phyloP scores from a whole-genome alignment of 2,329 filamentous ascomycete species.

The Scortechinia acanthostroma region DNA sequence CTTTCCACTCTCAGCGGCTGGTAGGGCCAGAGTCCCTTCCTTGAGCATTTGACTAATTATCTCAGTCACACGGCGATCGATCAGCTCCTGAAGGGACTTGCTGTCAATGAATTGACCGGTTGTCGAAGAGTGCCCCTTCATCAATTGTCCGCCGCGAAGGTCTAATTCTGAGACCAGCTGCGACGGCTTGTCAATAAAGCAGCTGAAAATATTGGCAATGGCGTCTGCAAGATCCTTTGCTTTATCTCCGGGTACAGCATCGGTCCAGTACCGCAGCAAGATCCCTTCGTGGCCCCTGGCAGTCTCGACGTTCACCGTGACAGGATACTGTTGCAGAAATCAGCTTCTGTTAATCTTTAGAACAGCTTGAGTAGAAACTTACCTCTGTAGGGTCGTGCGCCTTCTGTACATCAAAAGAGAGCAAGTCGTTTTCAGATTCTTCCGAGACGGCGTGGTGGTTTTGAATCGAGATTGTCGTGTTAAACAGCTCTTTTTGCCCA shows the following conservation, averaged over 20 bases:
- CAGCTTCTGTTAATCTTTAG: no score
- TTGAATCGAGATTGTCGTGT: slow-evolving; percentile 28
- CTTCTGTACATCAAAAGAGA: slow-evolving; percentile 17
- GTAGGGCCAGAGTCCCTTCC: background rate
- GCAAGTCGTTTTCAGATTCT: slow-evolving; percentile 7
- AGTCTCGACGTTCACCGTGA: slow-evolving; percentile 5
- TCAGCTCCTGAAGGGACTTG: slow-evolving; percentile 16
- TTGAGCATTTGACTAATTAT: background rate
- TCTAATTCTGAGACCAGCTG: background rate
- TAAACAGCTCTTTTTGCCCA: slow-evolving; percentile 22
- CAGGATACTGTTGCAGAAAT: background rate
- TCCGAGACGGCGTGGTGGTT: slow-evolving; percentile 15
- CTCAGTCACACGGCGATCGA: slow-evolving; percentile 10
- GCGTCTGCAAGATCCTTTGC: slow-evolving; percentile 6
- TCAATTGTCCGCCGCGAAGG: background rate
- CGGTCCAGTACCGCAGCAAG: slow-evolving; percentile 25
- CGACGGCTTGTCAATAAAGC: background rate
- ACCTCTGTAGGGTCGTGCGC: slow-evolving; percentile 21
- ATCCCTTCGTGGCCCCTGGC: slow-evolving; percentile 22
- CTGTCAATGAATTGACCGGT: slow-evolving; percentile 9
- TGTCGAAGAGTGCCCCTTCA: no score
- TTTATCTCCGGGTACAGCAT: slow-evolving; percentile 17
- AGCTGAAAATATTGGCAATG: background rate
- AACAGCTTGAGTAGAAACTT: no score
- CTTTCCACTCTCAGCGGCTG: background rate